Conservation (phyloP, 768 basidiomycete genomes). For the Pulveroboletus frians region DNA sequence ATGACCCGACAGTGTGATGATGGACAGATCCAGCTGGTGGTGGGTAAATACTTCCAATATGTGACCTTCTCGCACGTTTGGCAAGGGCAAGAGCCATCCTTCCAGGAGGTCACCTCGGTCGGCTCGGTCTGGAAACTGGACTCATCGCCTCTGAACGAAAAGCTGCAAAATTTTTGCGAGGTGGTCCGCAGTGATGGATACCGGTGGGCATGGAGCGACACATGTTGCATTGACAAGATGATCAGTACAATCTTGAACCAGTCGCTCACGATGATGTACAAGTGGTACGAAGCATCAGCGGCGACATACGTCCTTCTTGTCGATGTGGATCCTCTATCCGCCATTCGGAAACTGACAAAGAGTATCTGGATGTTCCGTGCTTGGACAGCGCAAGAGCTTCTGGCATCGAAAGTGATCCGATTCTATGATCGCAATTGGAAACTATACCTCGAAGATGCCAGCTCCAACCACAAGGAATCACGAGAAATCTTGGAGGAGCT, state of each 20-base stretch:
- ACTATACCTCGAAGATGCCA: neutral
- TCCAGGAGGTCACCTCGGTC: neutral
- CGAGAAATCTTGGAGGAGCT: neutral
- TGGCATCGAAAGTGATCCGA: neutral
- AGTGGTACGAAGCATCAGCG: neutral
- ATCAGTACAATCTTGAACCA: neutral
- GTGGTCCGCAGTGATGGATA: constrained; percentile 1
- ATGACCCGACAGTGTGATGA: neutral
- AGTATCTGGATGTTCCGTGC: neutral
- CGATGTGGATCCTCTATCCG: neutral
- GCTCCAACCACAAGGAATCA: neutral
- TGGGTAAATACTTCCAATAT: neutral
- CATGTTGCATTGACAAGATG: neutral
- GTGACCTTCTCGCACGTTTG: constrained; percentile 1
- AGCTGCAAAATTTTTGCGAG: neutral
- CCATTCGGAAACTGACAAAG: neutral
- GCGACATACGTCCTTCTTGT: neutral
- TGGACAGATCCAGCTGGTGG: neutral
- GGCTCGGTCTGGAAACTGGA: neutral
- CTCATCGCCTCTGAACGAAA: neutral
- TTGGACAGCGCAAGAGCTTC: neutral
- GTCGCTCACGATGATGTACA: neutral
- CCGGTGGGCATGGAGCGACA: constrained; percentile 9
- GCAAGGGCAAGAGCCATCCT: neutral
- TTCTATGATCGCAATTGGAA: neutral